A percentile compares a stretch with the other conserved stretches of the same genome.
Evolutionary conservation across 352 stramenopile genomes (phyloP).

Genomic region (Phytopythium vexans): DNA sequence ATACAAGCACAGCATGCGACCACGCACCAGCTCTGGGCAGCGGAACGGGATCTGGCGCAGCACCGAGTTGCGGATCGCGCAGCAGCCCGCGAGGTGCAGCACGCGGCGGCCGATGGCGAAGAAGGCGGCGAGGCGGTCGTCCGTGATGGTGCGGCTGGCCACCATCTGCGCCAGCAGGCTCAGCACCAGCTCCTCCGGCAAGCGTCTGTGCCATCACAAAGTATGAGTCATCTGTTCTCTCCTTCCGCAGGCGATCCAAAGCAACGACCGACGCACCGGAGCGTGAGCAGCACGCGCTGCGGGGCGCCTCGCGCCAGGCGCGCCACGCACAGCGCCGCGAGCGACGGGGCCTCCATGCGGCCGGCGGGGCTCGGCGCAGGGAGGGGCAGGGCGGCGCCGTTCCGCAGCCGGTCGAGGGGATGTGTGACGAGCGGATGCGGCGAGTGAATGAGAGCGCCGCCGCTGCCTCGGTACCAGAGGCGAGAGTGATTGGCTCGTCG

Average conservation of each 20-base stretch:
- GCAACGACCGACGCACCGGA: constrained; percentile 38
- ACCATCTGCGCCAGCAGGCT: constrained; percentile 73
- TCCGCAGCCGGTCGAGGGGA: constrained; percentile 4
- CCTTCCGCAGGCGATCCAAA: not conserved
- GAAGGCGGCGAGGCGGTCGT: constrained; percentile 80
- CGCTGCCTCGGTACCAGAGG: too few species aligned
- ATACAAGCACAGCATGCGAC: not conserved
- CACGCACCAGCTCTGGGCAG: constrained; percentile 70
- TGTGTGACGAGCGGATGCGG: constrained; percentile 12
- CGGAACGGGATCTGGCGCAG: constrained; percentile 83
- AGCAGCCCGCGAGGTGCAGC: constrained; percentile 68
- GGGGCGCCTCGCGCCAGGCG: constrained; percentile 49
- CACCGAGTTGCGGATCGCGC: constrained; percentile 82
- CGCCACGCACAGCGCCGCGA: constrained; percentile 62
- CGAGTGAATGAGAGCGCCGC: not conserved
- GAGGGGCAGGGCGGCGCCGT: constrained; percentile 2
- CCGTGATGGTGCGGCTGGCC: constrained; percentile 64
- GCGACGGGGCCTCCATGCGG: constrained; percentile 25
- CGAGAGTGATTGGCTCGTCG: too few species aligned
- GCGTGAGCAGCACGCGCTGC: constrained; percentile 45
- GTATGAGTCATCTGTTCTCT: not conserved
- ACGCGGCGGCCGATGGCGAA: constrained; percentile 76
- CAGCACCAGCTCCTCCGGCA: constrained; percentile 83
- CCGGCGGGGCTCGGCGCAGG: constrained; percentile 17
- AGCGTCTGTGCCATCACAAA: constrained; percentile 32